Base-by-base conservation (phyloP, 805 yeast species). In the Starmerella bacillaris region DNA sequence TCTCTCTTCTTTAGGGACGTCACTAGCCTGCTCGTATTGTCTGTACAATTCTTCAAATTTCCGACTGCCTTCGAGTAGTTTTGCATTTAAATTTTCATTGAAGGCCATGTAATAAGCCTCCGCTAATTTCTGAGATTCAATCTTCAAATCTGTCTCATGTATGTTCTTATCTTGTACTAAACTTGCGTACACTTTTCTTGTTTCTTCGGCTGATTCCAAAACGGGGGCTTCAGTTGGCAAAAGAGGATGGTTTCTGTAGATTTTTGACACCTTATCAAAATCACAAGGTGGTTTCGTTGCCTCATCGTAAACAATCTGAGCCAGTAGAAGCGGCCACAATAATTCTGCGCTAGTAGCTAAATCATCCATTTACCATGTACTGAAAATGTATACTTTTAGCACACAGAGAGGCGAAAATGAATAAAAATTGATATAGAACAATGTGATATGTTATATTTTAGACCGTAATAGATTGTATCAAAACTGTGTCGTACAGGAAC, bases 271-370 rank as follows among this genome's bases (percentile, higher is more conserved):
- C 3, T 33, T 37, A 3, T 21, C 36, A 33, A 50, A 55, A 27
- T 42, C 41, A 18, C 42, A 49, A 17, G 46, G 47, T 4, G 20
- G 20, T 17, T 12, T 6, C 11, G 12, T 33, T 7, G 34, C 16
- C 31, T 38, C 39, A 34, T 55, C 58, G 27, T 54, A 52, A n/a
- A 56, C 51, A 20, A 49, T 37, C 35, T 56, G 60, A 2, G 48
- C 50, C 12, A 56, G 47, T 9, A 56, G 38, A 20, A 56, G 48
- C 34, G 47, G 46, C 45, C 47, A 51, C 18, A 55, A 41, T 16
- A 46, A 40, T 27, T 40, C 45, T 9, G 44, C 47, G 15, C 30
- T 41, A 7, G 31, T 36, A 2, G 35, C 42, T 3, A 37, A 34
- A 31, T 37, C 45, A 5, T 33, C 41, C 33, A 35, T 32, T 14